Conservation (phyloP, 2,329 filamentous ascomycete genomes). For the Orbilia ellipsospora region DNA sequence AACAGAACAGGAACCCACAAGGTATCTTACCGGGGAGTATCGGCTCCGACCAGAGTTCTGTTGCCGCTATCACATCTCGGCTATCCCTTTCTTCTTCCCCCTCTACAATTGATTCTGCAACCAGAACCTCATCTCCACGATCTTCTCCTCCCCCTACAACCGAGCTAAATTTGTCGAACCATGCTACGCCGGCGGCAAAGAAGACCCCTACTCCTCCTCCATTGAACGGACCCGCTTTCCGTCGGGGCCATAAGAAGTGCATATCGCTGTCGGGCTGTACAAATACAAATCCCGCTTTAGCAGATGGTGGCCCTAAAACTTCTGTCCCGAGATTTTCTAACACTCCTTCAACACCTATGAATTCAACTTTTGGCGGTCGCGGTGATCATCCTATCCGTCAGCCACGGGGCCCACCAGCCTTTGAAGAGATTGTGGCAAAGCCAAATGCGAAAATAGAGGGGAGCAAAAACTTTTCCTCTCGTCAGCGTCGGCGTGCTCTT, state of each 20-base stretch:
- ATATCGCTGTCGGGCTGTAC: constrained; percentile 75
- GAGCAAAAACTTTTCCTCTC: constrained; percentile 95
- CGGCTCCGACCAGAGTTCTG: background rate
- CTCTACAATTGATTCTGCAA: background rate
- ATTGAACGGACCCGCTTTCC: constrained; percentile 32
- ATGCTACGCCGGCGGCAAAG: background rate
- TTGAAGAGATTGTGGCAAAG: constrained; percentile 89
- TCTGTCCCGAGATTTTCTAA: constrained; percentile 80
- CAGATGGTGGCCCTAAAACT: constrained; percentile 68
- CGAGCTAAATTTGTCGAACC: constrained; percentile 7
- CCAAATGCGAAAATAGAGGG: constrained; percentile 94
- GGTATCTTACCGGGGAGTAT: background rate
- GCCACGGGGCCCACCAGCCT: constrained; percentile 87
- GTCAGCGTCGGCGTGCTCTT: constrained; percentile 89
- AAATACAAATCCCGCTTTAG: constrained; percentile 67
- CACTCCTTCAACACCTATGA: constrained; percentile 82
- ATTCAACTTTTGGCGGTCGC: constrained; percentile 89
- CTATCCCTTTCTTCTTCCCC: constrained; percentile 21
- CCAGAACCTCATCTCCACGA: constrained; percentile 18
- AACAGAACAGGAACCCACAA: constrained; percentile 21
- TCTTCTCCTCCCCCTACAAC: constrained; percentile 43
- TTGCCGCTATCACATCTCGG: constrained; percentile 16
- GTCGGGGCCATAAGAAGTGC: constrained; percentile 83
- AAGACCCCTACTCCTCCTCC: constrained; percentile 48
- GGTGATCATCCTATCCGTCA: constrained; percentile 95